Percentiles rank a stretch among this genome's conserved stretches.
Conservation (phyloP, 2,329 filamentous ascomycete genomes). For the Ustulina deusta region DNA sequence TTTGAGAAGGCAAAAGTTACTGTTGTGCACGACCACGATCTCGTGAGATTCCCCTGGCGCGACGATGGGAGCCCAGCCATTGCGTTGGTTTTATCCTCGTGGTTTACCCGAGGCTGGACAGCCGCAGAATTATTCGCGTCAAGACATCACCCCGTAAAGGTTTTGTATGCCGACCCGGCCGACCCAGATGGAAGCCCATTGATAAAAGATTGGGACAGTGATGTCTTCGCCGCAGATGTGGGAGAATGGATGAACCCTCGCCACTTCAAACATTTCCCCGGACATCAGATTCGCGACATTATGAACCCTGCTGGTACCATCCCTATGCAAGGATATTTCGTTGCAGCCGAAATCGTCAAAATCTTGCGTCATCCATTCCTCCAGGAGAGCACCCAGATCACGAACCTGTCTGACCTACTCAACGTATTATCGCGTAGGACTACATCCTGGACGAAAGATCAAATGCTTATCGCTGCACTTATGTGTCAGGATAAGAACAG, state of each 20-base stretch:
- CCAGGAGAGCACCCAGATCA: slow-evolving; percentile 3
- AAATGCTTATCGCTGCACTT: slow-evolving; percentile 21
- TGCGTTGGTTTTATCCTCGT: slow-evolving; percentile 21
- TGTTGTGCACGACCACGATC: slow-evolving; percentile 20
- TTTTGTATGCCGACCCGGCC: slow-evolving; percentile 16
- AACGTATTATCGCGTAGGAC: slow-evolving; percentile 5
- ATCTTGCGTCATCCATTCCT: slow-evolving; percentile 17
- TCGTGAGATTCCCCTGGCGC: slow-evolving; percentile 10
- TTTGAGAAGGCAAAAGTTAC: slow-evolving; percentile 24
- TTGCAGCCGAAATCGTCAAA: slow-evolving; percentile 11
- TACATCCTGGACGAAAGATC: slow-evolving; percentile 24
- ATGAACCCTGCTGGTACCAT: slow-evolving; percentile 9
- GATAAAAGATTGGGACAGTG: slow-evolving; percentile 17
- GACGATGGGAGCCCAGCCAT: slow-evolving; percentile 23
- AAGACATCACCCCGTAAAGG: slow-evolving; percentile 22
- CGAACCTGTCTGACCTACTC: slow-evolving; percentile 7
- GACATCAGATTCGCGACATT: slow-evolving; percentile 1
- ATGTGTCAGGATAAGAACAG: slow-evolving; percentile 19
- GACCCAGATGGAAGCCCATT: slow-evolving; percentile 16
- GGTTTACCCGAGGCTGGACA: slow-evolving; percentile 26
- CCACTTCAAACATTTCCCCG: slow-evolving; percentile 7
- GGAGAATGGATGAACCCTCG: slow-evolving; percentile 17
- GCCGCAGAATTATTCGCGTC: slow-evolving; percentile 24
- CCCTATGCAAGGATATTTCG: slow-evolving; percentile 19
- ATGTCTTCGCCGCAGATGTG: slow-evolving; percentile 18